Evolutionary conservation across 495 filamentous ascomycete species (phyloP).

Genomic region (Staphylotrichum tortipilum): DNA sequence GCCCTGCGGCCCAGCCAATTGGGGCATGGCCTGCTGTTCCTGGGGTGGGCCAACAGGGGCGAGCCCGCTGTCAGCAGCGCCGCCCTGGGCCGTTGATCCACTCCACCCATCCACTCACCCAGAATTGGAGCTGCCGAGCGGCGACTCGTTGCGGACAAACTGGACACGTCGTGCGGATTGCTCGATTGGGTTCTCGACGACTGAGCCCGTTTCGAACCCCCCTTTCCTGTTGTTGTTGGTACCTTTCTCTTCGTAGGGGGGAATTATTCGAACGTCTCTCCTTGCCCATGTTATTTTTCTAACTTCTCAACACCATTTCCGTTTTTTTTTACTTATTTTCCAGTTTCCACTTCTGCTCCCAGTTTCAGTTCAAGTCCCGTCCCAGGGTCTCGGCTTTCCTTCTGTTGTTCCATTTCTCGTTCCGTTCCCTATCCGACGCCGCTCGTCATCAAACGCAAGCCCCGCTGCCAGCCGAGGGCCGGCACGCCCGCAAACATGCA

Average conservation of each 20-base stretch:
- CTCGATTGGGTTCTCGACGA: constrained; percentile 3
- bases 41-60: background rate
- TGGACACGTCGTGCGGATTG: constrained; percentile 30
- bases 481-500: constrained; percentile 52
- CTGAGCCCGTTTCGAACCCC: constrained; percentile 10
- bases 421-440: background rate
- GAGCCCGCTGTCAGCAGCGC: constrained; percentile 13
- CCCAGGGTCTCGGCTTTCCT: too few species aligned
- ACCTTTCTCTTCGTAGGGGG: constrained; percentile 3
- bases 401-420: too few species aligned
- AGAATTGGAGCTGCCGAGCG: constrained; percentile 2
- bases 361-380: too few species aligned
- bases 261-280: background rate
- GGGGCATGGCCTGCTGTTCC: background rate
- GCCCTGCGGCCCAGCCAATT: background rate
- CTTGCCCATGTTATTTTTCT: constrained; percentile 12
- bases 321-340: constrained; percentile 9
- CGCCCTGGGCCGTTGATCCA: too few species aligned
- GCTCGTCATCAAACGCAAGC: constrained; percentile 4
- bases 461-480: constrained; percentile 9
- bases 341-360: background rate
- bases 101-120: constrained; percentile 5
- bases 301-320: constrained; percentile 15
- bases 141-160: constrained; percentile 21
- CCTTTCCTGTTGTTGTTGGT: constrained; percentile 10